Conservation (phyloP, 108 stramenopile species). For the Pelagomonas calceolata region DNA sequence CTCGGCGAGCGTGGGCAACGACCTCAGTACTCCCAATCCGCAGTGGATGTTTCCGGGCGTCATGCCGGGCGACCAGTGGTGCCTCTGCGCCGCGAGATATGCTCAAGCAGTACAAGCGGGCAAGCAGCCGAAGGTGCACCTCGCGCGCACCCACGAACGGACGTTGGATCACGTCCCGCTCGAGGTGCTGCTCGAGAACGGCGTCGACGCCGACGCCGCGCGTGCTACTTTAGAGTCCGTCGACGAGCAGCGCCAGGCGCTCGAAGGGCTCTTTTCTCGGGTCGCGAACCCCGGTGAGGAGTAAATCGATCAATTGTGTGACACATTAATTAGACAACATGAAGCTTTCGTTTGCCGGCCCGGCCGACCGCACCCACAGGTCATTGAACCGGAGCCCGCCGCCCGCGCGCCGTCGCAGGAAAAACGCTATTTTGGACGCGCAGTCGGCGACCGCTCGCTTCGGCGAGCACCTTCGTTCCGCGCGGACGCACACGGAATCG, state of each 20-base stretch:
- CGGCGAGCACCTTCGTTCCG: neutral
- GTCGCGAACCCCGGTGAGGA: too few relatives aligned
- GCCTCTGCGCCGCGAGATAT: constrained; percentile 73
- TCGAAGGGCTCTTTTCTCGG: too few relatives aligned
- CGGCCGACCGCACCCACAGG: too few relatives aligned
- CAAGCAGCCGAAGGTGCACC: constrained; percentile 50
- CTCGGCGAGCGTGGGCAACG: constrained; percentile 62
- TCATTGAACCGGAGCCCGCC: too few relatives aligned
- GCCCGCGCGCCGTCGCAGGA: too few relatives aligned
- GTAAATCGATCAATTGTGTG: too few relatives aligned
- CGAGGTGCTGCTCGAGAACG: neutral
- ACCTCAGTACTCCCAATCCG: constrained; percentile 58
- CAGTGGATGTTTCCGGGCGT: constrained; percentile 65
- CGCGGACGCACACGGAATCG: neutral
- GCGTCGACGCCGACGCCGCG: too few relatives aligned
- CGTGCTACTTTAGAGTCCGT: too few relatives aligned
- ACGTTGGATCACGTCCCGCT: neutral
- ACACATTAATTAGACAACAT: too few relatives aligned
- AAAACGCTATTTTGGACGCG: neutral
- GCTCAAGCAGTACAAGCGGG: constrained; percentile 52
- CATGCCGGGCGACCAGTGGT: constrained; percentile 66
- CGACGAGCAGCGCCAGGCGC: too few relatives aligned
- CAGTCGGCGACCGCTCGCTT: neutral
- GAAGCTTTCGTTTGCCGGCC: too few relatives aligned
- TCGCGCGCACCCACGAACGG: constrained; percentile 65